Conservation (phyloP, 768 basidiomycete species). For the Filobasidium floriforme region DNA sequence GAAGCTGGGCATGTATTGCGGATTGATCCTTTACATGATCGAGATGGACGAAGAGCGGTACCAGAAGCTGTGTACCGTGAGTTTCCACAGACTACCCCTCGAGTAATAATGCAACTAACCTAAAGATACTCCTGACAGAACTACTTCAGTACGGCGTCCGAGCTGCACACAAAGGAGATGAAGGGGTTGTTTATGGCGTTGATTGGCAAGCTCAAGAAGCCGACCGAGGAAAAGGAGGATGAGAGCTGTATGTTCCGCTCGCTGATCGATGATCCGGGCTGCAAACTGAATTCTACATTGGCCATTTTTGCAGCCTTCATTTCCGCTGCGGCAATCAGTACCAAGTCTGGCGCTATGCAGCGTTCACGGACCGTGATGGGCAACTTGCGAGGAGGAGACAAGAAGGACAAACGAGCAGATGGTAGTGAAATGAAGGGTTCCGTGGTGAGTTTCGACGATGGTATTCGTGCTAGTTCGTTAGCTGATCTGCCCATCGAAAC, state of each 20-base stretch:
- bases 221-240: conserved; percentile 59
- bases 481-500: not conserved
- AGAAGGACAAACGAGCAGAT: conserved; percentile 55
- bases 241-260: conserved; percentile 56
- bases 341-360: conserved; percentile 57
- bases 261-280: not conserved
- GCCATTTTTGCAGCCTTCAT: conserved; percentile 31
- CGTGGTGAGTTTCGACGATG: conserved; percentile 53
- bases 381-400: conserved; percentile 47
- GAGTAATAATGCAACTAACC: not conserved
- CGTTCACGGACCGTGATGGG: conserved; percentile 81
- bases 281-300: not conserved
- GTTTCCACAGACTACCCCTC: conserved; percentile 34
- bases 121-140: conserved; percentile 51
- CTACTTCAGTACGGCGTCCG: conserved; percentile 80
- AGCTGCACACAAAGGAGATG: conserved; percentile 72
- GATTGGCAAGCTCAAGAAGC: conserved; percentile 57
- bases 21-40: conserved; percentile 82
- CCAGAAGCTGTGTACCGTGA: conserved; percentile 78
- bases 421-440: conserved; percentile 58
- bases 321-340: conserved; percentile 37
- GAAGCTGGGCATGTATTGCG: conserved; percentile 79
- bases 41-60: conserved; percentile 92
- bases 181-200: conserved; percentile 61
- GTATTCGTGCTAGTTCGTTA: not conserved